A percentile compares a stretch with the other conserved stretches of the same genome.
Evolutionary conservation across 768 basidiomycete species (phyloP).

Genomic region (Phaeotremella skinneri): DNA sequence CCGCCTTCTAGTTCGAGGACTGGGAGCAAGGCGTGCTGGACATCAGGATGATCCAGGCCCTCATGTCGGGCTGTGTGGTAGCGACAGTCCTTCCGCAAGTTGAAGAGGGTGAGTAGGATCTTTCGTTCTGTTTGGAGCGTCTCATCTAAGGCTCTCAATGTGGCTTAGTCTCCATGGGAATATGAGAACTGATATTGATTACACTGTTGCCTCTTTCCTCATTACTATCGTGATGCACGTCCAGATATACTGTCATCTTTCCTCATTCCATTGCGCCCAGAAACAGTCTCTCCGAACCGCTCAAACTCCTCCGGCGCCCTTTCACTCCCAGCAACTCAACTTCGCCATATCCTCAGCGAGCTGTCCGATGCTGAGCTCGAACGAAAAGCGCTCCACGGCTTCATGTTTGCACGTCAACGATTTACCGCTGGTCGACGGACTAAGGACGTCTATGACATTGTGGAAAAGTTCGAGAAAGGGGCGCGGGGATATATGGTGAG

Average conservation of each 20-base stretch:
- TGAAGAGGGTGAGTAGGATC: conserved; percentile 19
- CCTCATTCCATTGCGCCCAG: conserved; percentile 19
- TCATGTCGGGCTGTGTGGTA: conserved; percentile 32
- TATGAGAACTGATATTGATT: background rate
- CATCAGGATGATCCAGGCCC: conserved; percentile 24
- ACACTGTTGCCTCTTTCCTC: background rate
- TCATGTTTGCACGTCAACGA: conserved; percentile 20
- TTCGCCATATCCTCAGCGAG: conserved; percentile 1
- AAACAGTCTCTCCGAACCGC: background rate
- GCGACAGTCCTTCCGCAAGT: conserved; percentile 24
- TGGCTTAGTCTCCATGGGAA: too few species aligned
- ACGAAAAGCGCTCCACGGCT: conserved; percentile 19
- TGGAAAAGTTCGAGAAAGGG: conserved; percentile 17
- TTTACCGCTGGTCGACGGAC: conserved; percentile 8
- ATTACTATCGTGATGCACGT: background rate
- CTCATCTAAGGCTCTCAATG: too few species aligned
- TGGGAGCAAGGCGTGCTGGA: conserved; percentile 19
- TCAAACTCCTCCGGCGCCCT: background rate
- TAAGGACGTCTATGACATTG: conserved; percentile 10
- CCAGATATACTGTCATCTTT: conserved; percentile 19
- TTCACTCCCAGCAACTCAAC: conserved; percentile 16
- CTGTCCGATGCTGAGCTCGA: conserved; percentile 6
- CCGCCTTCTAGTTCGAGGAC: conserved; percentile 18
- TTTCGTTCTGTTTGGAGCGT: background rate
- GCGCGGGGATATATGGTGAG: conserved; percentile 26